These are phyloP conservation scores for Yarrowia sp. DNA, from an alignment of 805 yeast species.

Conservation along the genomic window DNA sequence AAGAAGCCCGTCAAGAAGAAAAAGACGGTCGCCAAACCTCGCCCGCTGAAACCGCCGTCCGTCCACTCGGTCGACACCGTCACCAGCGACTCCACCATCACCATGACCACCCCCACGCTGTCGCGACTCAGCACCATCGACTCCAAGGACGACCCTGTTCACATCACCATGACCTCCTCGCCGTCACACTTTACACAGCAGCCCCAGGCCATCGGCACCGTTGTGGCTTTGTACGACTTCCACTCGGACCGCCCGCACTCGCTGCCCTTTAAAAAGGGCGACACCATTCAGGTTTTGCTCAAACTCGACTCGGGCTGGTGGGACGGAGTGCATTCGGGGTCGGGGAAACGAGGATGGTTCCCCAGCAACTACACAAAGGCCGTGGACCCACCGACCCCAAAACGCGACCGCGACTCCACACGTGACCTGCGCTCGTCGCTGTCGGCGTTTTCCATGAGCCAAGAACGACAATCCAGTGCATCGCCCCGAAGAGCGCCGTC, in stretches of 20 bases:
- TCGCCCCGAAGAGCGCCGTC: neutral
- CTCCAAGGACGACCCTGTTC: slow-evolving; percentile 1
- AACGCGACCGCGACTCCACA: neutral
- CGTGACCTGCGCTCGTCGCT: slow-evolving; percentile 19
- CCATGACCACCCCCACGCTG: neutral
- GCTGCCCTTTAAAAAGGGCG: slow-evolving; percentile 59
- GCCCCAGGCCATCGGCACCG: slow-evolving; percentile 46
- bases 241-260: slow-evolving; percentile 50
- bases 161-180: slow-evolving; percentile 18
- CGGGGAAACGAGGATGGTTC: slow-evolving; percentile 76
- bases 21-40: neutral
- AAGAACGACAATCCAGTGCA: neutral
- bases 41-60: neutral
- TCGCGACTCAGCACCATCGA: slow-evolving; percentile 13
- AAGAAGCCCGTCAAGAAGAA: slow-evolving; percentile 9
- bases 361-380: slow-evolving; percentile 57
- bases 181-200: neutral
- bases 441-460: slow-evolving; percentile 5
- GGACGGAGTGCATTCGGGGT: slow-evolving; percentile 61
- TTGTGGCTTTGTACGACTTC: slow-evolving; percentile 56
- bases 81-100: neutral
- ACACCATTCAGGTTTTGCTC: slow-evolving; percentile 64
- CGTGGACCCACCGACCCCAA: neutral
- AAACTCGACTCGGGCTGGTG: slow-evolving; percentile 76
- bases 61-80: slow-evolving; percentile 8